Base-by-base conservation (phyloP, 345 rosid species). In the Turnera subulata region DNA sequence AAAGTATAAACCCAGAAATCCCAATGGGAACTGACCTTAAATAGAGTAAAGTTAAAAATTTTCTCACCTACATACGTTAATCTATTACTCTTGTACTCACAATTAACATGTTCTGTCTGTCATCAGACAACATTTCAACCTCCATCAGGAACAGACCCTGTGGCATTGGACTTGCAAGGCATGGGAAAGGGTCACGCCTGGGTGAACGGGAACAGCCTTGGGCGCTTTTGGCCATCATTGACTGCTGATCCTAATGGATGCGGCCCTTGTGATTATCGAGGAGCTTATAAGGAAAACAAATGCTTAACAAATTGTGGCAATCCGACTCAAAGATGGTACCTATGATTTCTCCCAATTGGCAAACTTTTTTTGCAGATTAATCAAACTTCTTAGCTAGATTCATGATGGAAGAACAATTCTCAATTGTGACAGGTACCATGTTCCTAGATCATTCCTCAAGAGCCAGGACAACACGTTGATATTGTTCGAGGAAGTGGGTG, bases 401-500 rank as follows among this genome's bases (percentile, higher is more conserved):
- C 14, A 20, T 22, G 21, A 6, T 21, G 2, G 1, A 23, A 11
- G 14, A 19, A n/a, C n/a, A n/a, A n/a, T n/a, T n/a, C n/a, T 6
- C 0, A 18, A 5, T 39, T 56, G 50, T n/a, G n/a, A 17, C 39
- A 61, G 56, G 56, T 62, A 62, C 58, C 66, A 62, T 62, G 66
- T 62, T 19, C 66, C 66, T 1, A 26, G 66, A 23, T 62, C 58
- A 25, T 62, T 52, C 66, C 29, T 62, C 20, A 29, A 21, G 6
- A 19, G 12, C 4, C 15, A 13, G 0, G 6, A 15, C 8, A 62
- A 62, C 51, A 42, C 58, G 14, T 25, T 62, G 58, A 16, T 52
- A 14, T 44, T 52, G 43, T 53, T 52, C n/a, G 58, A 52, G 21
- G 66, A 62, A 21, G 13, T 43, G 2, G 66, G 58, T 15, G 58